phyloP scores from a whole-genome alignment of 2,329 filamentous ascomycete species.

The Dryadomyces quercivorus region DNA sequence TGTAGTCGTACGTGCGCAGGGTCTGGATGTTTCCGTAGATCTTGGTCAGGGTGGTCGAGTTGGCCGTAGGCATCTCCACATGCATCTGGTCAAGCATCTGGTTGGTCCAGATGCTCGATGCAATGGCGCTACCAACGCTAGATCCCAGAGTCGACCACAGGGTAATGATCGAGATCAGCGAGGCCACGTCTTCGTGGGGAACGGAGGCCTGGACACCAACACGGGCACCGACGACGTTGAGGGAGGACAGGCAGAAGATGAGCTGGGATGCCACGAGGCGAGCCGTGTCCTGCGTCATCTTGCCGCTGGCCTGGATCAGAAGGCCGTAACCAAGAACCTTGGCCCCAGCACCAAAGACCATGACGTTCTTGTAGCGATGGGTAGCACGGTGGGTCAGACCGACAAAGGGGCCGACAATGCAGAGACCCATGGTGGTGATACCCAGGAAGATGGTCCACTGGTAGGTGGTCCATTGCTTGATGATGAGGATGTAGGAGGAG shows the following conservation, averaged over 20 bases:
- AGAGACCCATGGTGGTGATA: constrained; percentile 51
- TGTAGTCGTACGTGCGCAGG: constrained; percentile 38
- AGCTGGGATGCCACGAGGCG: constrained; percentile 37
- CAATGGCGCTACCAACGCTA: constrained; percentile 36
- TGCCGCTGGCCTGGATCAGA: constrained; percentile 26
- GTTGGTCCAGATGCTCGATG: constrained; percentile 35
- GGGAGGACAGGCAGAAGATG: constrained; percentile 38
- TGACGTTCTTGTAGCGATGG: constrained; percentile 47
- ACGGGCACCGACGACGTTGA: constrained; percentile 39
- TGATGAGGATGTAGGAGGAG: constrained; percentile 53
- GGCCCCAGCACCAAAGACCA: constrained; percentile 39
- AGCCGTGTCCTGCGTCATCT: constrained; percentile 32
- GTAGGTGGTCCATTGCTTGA: constrained; percentile 29
- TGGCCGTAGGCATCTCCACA: constrained; percentile 34
- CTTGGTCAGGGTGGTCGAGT: constrained; percentile 24
- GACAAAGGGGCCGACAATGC: constrained; percentile 45
- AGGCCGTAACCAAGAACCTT: constrained; percentile 41
- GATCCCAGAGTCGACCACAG: constrained; percentile 11
- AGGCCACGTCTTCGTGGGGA: constrained; percentile 38
- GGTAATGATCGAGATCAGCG: constrained; percentile 36
- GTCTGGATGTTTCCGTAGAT: constrained; percentile 38
- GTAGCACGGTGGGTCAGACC: constrained; percentile 50
- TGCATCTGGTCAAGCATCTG: constrained; percentile 32
- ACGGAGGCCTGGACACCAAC: constrained; percentile 39
- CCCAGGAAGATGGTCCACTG: constrained; percentile 47